Percentiles rank a stretch among this genome's conserved stretches.
These are phyloP conservation scores for Pochonia chlamydosporia DNA, from an alignment of 2,329 filamentous ascomycete genomes.

Conservation along the genomic window DNA sequence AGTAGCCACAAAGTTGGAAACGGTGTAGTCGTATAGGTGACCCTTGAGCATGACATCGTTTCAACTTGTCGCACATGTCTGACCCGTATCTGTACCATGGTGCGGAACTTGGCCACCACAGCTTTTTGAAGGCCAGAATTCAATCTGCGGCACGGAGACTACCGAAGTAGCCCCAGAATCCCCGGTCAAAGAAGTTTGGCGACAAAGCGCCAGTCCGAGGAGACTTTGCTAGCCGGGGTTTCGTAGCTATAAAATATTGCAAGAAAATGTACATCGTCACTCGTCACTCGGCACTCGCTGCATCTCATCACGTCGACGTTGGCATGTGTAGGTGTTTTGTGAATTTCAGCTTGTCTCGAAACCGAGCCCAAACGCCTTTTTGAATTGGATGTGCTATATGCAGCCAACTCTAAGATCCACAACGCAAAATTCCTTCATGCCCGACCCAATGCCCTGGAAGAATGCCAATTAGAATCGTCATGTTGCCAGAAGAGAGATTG, in stretches of 20 bases:
- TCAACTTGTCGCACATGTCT: constrained; percentile 33
- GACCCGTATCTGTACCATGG: constrained; percentile 63
- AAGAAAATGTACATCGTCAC: constrained; percentile 6
- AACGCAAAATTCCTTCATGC: constrained; percentile 19
- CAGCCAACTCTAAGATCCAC: constrained; percentile 37
- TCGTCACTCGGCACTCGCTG: too few species aligned
- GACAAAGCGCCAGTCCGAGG: constrained; percentile 35
- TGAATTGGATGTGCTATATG: constrained; percentile 38
- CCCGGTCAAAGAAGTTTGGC: constrained; percentile 33
- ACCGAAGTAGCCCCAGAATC: constrained; percentile 52
- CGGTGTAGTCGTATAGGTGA: too few species aligned
- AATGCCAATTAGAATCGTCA: constrained; percentile 11
- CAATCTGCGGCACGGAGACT: constrained; percentile 54
- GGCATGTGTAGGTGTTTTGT: constrained; percentile 4
- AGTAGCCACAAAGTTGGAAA: too few species aligned
- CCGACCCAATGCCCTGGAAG: constrained; percentile 25
- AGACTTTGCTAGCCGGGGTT: constrained; percentile 50
- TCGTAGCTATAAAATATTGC: background rate
- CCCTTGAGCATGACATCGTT: background rate
- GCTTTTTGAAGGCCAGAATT: constrained; percentile 55
- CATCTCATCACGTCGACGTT: constrained; percentile 17
- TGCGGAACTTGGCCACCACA: constrained; percentile 47
- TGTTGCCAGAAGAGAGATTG: constrained; percentile 2
- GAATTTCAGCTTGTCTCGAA: constrained; percentile 30
- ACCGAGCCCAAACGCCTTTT: constrained; percentile 39